Evolutionary conservation across 495 filamentous ascomycete species (phyloP).

Genomic region (Hypoxylon fuscum): DNA sequence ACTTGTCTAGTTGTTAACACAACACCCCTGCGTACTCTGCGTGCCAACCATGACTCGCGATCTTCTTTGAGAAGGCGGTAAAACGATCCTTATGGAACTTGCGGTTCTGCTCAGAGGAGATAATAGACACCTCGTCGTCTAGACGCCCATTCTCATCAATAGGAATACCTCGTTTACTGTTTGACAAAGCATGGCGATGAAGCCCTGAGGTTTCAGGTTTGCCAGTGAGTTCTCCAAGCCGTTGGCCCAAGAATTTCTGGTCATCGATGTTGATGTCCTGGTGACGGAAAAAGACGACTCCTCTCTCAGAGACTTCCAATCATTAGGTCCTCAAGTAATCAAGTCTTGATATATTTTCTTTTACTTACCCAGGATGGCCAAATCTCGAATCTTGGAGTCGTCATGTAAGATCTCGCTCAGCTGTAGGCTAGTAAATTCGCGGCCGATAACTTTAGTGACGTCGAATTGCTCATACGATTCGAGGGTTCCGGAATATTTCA

Average conservation of each 20-base stretch:
- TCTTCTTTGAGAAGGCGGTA: slow-evolving; percentile 56
- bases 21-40: slow-evolving; percentile 42
- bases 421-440: slow-evolving; percentile 68
- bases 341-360: not conserved
- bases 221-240: slow-evolving; percentile 73
- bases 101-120: slow-evolving; percentile 70
- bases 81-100: slow-evolving; percentile 67
- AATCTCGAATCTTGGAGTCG: slow-evolving; percentile 71
- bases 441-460: slow-evolving; percentile 72
- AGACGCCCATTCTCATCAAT: slow-evolving; percentile 62
- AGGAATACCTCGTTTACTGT: slow-evolving; percentile 60
- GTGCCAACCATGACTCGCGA: slow-evolving; percentile 48
- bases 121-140: slow-evolving; percentile 76
- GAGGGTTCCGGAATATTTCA: slow-evolving; percentile 75
- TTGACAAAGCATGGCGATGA: slow-evolving; percentile 63
- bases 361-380: slow-evolving; percentile 69
- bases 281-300: slow-evolving; percentile 78
- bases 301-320: slow-evolving; percentile 70
- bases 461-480: slow-evolving; percentile 70
- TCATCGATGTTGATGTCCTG: slow-evolving; percentile 70
- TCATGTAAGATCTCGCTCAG: slow-evolving; percentile 72
- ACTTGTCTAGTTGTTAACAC: not conserved
- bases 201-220: slow-evolving; percentile 70
- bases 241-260: slow-evolving; percentile 69
- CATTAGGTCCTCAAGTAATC: slow-evolving; percentile 31